phyloP scores from a whole-genome alignment of 768 basidiomycete species.

The Lentinula lateritia region DNA sequence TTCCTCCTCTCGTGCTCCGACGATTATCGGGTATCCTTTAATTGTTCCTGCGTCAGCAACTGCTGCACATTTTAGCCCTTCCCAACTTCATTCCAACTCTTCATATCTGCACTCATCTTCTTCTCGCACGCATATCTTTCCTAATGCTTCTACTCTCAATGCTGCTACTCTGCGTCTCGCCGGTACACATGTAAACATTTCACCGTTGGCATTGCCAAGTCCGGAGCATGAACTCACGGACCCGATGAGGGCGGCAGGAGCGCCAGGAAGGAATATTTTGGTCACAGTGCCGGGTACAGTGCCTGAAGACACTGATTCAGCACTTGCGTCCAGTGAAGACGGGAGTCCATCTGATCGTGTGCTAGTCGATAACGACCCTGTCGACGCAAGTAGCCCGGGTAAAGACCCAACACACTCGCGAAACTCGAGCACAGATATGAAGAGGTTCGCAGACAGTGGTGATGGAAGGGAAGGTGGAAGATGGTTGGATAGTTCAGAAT shows the following conservation, averaged over 20 bases:
- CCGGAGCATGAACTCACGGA: conserved; percentile 91
- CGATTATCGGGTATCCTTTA: neutral
- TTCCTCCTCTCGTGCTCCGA: neutral
- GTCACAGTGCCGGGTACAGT: conserved; percentile 63
- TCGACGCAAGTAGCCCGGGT: neutral
- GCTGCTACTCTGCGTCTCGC: conserved; percentile 86
- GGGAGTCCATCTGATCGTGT: neutral
- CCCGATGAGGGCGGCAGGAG: conserved; percentile 58
- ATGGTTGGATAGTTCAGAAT: neutral
- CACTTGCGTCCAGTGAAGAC: neutral
- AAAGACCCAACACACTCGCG: neutral
- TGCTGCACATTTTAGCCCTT: neutral
- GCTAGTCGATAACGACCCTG: neutral
- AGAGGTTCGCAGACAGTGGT: neutral
- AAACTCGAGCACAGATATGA: neutral
- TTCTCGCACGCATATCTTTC: conserved; percentile 16
- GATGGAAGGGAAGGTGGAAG: neutral
- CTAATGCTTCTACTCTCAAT: conserved; percentile 51
- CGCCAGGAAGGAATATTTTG: conserved; percentile 33
- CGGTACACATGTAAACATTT: conserved; percentile 76
- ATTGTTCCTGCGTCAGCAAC: conserved; percentile 1
- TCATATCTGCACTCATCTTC: neutral
- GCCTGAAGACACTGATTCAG: conserved; percentile 17
- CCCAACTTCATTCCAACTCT: conserved; percentile 11
- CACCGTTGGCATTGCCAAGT: conserved; percentile 82